A percentile compares a stretch with the other conserved stretches of the same genome.
These are phyloP conservation scores for Parastagonospora avenae DNA, from an alignment of 2,329 filamentous ascomycete genomes.

Conservation along the genomic window DNA sequence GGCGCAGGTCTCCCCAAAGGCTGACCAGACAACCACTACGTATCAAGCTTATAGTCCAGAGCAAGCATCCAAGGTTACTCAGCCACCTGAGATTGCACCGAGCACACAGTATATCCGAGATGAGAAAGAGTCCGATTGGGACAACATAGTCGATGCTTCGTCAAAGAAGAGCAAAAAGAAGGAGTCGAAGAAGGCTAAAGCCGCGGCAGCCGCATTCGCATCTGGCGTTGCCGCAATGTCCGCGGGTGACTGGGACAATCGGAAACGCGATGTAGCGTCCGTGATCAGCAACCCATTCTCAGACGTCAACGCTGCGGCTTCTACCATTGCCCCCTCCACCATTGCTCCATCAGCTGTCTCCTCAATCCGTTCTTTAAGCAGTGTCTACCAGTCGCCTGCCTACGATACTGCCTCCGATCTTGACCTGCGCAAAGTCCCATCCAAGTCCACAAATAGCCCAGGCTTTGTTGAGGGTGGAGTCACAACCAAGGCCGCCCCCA, in stretches of 20 bases:
- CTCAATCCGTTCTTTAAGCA: slow-evolving; percentile 26
- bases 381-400: slow-evolving; percentile 47
- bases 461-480: slow-evolving; percentile 46
- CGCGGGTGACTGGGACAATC: slow-evolving; percentile 22
- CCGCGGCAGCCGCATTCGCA: slow-evolving; percentile 24
- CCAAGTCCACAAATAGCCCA: slow-evolving; percentile 23
- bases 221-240: slow-evolving; percentile 26
- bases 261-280: slow-evolving; percentile 22
- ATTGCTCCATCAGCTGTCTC: slow-evolving; percentile 16
- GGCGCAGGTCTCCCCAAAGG: slow-evolving; percentile 42
- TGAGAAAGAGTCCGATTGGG: slow-evolving; percentile 28
- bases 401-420: slow-evolving; percentile 51
- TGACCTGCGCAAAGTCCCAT: slow-evolving; percentile 26
- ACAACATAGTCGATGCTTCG: slow-evolving; percentile 24
- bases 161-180: slow-evolving; percentile 40
- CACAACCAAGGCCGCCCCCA: slow-evolving; percentile 61
- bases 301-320: slow-evolving; percentile 29
- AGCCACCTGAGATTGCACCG: slow-evolving; percentile 26
- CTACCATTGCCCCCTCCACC: slow-evolving; percentile 23
- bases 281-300: slow-evolving; percentile 36
- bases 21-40: slow-evolving; percentile 32
- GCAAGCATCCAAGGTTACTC: slow-evolving; percentile 17
- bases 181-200: slow-evolving; percentile 37
- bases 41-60: slow-evolving; percentile 38
- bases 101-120: slow-evolving; percentile 39